A percentile compares a stretch with the other conserved stretches of the same genome.
Evolutionary conservation across 2,329 filamentous ascomycete genomes (phyloP).

Genomic region (Arthrobotrys sinensis): DNA sequence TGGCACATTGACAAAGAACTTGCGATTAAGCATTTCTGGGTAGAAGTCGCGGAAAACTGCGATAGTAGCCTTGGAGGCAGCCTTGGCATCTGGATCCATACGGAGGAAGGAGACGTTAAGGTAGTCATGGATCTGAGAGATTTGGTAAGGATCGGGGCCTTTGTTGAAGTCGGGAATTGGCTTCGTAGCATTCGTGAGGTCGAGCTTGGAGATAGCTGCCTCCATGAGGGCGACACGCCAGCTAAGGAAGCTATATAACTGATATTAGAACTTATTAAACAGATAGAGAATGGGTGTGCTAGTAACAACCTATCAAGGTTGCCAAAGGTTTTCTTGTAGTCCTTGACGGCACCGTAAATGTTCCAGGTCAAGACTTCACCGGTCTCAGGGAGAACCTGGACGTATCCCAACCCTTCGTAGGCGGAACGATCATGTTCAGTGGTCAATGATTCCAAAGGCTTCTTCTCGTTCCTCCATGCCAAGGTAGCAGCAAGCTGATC

Average conservation of each 20-base stretch:
- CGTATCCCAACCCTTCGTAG: slow-evolving; percentile 84
- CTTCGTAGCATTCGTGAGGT: slow-evolving; percentile 77
- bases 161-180: slow-evolving; percentile 79
- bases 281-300: not conserved
- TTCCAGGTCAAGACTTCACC: slow-evolving; percentile 87
- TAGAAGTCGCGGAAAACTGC: slow-evolving; percentile 85
- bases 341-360: slow-evolving; percentile 89
- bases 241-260: slow-evolving; percentile 79
- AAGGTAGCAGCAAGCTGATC: slow-evolving; percentile 85
- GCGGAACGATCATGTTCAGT: slow-evolving; percentile 76
- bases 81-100: slow-evolving; percentile 81
- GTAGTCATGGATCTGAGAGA: slow-evolving; percentile 95
- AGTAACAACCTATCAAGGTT: slow-evolving; percentile 80
- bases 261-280: not conserved
- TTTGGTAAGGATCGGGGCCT: slow-evolving; percentile 83
- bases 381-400: slow-evolving; percentile 78
- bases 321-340: slow-evolving; percentile 84
- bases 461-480: slow-evolving; percentile 83
- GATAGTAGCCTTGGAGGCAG: slow-evolving; percentile 84
- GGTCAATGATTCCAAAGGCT: slow-evolving; percentile 78
- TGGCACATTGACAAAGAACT: slow-evolving; percentile 97
- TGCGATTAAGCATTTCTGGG: slow-evolving; percentile 88
- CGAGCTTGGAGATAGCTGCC: slow-evolving; percentile 81
- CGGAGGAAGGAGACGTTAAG: slow-evolving; percentile 87
- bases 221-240: slow-evolving; percentile 96